These are phyloP conservation scores for Diutina pseudorugosa DNA, from an alignment of 1,139 yeast species.

Conservation along the genomic window DNA sequence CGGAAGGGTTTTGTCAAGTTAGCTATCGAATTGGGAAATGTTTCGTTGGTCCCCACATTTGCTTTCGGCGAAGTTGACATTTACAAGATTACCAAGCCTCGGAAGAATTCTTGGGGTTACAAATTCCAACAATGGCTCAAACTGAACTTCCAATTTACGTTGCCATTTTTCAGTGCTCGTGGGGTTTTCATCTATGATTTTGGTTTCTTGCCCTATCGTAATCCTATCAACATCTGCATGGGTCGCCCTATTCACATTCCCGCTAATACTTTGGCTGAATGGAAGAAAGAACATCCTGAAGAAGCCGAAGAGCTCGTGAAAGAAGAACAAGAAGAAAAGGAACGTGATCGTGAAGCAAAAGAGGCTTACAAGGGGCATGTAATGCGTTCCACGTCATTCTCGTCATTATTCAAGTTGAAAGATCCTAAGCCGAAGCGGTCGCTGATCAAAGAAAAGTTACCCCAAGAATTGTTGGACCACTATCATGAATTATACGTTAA, in stretches of 20 bases:
- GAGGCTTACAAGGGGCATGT: conserved; percentile 8
- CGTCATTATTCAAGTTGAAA: not conserved
- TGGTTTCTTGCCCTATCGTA: conserved; percentile 79
- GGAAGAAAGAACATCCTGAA: not conserved
- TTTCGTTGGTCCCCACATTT: conserved; percentile 73
- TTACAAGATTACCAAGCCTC: conserved; percentile 51
- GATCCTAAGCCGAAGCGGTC: not conserved
- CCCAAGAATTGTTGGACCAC: conserved; percentile 41
- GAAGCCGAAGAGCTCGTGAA: conserved; percentile 8
- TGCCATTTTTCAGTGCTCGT: conserved; percentile 86
- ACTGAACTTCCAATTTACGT: conserved; percentile 60
- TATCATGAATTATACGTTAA: conserved; percentile 67
- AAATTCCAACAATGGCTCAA: conserved; percentile 65
- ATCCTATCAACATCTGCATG: conserved; percentile 67
- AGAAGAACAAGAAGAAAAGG: not conserved
- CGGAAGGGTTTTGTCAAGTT: conserved; percentile 83
- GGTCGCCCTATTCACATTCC: conserved; percentile 78
- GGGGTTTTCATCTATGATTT: conserved; percentile 89
- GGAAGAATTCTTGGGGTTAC: conserved; percentile 36
- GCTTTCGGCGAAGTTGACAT: conserved; percentile 90
- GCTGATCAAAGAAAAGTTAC: conserved; percentile 14
- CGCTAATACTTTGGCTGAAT: conserved; percentile 8
- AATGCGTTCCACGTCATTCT: conserved; percentile 9
- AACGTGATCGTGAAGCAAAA: conserved; percentile 11
- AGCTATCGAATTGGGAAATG: conserved; percentile 71